These are phyloP conservation scores for Ilex aquifolium DNA, from an alignment of 257 asterid genomes.

Conservation along the genomic window DNA sequence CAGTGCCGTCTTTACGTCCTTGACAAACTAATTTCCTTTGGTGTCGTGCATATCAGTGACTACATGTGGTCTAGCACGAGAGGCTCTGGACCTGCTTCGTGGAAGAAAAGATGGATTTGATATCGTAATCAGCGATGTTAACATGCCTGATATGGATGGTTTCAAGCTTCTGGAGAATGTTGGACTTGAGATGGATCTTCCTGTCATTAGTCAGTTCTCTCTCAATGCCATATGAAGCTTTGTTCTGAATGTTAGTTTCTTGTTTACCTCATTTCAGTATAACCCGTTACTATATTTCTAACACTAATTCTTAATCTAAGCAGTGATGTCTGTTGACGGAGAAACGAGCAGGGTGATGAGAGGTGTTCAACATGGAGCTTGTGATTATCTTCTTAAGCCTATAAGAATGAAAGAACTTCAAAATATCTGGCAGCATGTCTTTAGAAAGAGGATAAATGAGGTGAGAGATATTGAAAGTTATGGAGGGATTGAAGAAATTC, in stretches of 20 bases:
- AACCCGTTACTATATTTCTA: not conserved
- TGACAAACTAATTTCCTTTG: conserved; percentile 11
- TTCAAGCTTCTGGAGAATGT: conserved; percentile 92
- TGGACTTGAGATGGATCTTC: conserved; percentile 96
- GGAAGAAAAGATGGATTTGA: conserved; percentile 78
- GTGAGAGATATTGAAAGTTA: conserved; percentile 37
- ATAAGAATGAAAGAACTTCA: not conserved
- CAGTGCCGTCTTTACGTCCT: not conserved
- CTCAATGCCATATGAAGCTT: not conserved
- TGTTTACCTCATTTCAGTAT: not conserved
- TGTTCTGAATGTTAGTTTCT: not conserved
- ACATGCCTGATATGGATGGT: conserved; percentile 99
- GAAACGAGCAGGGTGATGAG: not conserved
- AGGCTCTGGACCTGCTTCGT: conserved; percentile 70
- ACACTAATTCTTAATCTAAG: not conserved
- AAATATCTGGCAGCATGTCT: conserved; percentile 1
- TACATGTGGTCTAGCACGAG: conserved; percentile 69
- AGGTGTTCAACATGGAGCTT: not conserved
- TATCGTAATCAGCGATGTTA: conserved; percentile 90
- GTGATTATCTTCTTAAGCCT: not conserved
- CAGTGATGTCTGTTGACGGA: conserved; percentile 5
- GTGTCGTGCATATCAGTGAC: conserved; percentile 52
- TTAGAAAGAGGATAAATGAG: conserved; percentile 33
- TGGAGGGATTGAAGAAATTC: conserved; percentile 35
- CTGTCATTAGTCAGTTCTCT: conserved; percentile 71